Conservation (phyloP, 768 basidiomycete genomes). For the Collybia mongolica region DNA sequence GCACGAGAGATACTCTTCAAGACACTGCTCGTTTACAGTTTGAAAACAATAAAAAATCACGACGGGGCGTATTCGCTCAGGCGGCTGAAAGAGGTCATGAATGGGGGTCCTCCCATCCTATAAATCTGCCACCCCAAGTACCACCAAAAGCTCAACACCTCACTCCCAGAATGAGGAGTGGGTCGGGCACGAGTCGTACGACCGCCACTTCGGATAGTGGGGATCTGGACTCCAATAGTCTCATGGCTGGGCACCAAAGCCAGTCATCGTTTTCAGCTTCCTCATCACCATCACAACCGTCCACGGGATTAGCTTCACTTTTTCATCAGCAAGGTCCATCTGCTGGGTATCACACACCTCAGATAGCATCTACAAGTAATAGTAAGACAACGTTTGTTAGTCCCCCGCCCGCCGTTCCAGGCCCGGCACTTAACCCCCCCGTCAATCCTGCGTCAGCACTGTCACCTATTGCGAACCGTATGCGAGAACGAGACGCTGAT, state of each 20-base stretch:
- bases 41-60: slow-evolving; percentile 75
- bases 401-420: slow-evolving; percentile 30
- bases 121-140: slow-evolving; percentile 43
- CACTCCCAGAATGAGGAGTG: slow-evolving; percentile 67
- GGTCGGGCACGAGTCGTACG: slow-evolving; percentile 78
- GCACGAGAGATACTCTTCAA: slow-evolving; percentile 74
- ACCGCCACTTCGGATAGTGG: slow-evolving; percentile 76
- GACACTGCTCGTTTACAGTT: slow-evolving; percentile 78
- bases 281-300: slow-evolving; percentile 62
- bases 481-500: slow-evolving; percentile 82
- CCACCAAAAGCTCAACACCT: slow-evolving; percentile 43
- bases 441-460: slow-evolving; percentile 45
- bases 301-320: slow-evolving; percentile 43
- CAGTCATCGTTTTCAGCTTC: slow-evolving; percentile 58
- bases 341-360: slow-evolving; percentile 24
- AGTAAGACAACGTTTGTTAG: slow-evolving; percentile 28
- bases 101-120: slow-evolving; percentile 44
- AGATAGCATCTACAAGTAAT: slow-evolving; percentile 25
- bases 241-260: slow-evolving; percentile 39
- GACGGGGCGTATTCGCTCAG: slow-evolving; percentile 71
- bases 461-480: slow-evolving; percentile 77
- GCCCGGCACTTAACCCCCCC: slow-evolving; percentile 33
- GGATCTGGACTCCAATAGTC: slow-evolving; percentile 48
- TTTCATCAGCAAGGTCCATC: slow-evolving; percentile 28
- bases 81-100: slow-evolving; percentile 68